Conservation (phyloP, 768 basidiomycete species). For the Holtermanniella nyarrowii region DNA sequence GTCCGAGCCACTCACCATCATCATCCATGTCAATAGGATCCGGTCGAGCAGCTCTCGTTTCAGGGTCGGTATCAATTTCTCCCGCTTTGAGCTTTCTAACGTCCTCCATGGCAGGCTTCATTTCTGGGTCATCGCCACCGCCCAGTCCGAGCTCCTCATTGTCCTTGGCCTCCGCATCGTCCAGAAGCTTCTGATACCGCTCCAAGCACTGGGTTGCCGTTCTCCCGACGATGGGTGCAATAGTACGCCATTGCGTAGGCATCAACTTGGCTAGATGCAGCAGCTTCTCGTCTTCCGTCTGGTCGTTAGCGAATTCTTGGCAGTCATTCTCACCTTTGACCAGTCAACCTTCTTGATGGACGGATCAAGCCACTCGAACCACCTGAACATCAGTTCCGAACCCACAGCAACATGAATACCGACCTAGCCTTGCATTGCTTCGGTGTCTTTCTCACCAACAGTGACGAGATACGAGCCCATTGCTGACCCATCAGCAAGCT, state of each 20-base stretch:
- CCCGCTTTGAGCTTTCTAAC: constrained; percentile 80
- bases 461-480: constrained; percentile 92
- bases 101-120: constrained; percentile 83
- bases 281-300: constrained; percentile 98
- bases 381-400: constrained; percentile 38
- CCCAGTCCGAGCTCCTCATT: constrained; percentile 85
- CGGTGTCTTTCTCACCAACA: constrained; percentile 94
- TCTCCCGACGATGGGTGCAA: constrained; percentile 94
- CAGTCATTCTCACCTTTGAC: constrained; percentile 63
- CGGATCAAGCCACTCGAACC: constrained; percentile 99
- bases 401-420: neutral
- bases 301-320: neutral
- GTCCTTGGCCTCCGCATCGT: constrained; percentile 95
- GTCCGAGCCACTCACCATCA: constrained; percentile 55
- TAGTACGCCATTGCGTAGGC: constrained; percentile 99
- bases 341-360: constrained; percentile 99
- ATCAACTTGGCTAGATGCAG: constrained; percentile 95
- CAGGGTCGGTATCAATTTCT: constrained; percentile 97
- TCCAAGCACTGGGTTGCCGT: constrained; percentile 97
- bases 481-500: constrained; percentile 17
- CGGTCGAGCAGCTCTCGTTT: constrained; percentile 93
- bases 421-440: constrained; percentile 79
- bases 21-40: constrained; percentile 99
- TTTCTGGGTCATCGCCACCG: constrained; percentile 64
- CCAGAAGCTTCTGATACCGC: constrained; percentile 92